Conservation (phyloP, 1,284 basidiomycete species). For the Fomitopsis betulina region DNA sequence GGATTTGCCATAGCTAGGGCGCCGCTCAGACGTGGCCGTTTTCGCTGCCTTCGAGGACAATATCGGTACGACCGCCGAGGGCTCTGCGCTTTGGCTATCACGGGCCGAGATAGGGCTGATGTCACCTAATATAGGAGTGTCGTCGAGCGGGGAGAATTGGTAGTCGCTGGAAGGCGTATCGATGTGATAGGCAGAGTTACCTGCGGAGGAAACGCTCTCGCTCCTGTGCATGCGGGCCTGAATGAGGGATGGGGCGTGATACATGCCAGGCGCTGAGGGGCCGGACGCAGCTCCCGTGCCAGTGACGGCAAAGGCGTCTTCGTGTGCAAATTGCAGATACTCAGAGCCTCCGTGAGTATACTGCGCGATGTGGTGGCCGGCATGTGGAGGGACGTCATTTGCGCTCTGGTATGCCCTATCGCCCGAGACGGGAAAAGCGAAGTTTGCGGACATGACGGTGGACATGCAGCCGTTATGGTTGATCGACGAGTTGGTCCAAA, state of each 20-base stretch:
- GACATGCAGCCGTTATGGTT: background rate
- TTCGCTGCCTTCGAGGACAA: background rate
- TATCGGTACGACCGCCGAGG: background rate
- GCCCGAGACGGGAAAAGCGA: slow-evolving; percentile 19
- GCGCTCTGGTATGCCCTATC: slow-evolving; percentile 15
- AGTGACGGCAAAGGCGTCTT: background rate
- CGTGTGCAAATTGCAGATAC: slow-evolving; percentile 1
- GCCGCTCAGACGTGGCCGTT: background rate
- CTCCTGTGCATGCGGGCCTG: background rate
- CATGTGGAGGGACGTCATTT: background rate
- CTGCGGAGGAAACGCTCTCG: background rate
- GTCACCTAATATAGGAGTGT: background rate
- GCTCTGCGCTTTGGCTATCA: background rate
- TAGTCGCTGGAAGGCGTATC: background rate
- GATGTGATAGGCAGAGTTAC: background rate
- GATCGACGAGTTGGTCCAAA: background rate
- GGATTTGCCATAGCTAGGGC: slow-evolving; percentile 25
- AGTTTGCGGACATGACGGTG: slow-evolving; percentile 15
- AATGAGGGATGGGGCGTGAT: background rate
- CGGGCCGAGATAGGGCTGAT: background rate
- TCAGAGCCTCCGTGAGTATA: background rate
- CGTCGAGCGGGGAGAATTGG: background rate
- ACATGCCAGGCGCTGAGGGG: background rate
- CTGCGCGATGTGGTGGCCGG: background rate
- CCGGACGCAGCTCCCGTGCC: background rate